phyloP scores from a whole-genome alignment of 306 rosid genomes.

The Corylus americana region DNA sequence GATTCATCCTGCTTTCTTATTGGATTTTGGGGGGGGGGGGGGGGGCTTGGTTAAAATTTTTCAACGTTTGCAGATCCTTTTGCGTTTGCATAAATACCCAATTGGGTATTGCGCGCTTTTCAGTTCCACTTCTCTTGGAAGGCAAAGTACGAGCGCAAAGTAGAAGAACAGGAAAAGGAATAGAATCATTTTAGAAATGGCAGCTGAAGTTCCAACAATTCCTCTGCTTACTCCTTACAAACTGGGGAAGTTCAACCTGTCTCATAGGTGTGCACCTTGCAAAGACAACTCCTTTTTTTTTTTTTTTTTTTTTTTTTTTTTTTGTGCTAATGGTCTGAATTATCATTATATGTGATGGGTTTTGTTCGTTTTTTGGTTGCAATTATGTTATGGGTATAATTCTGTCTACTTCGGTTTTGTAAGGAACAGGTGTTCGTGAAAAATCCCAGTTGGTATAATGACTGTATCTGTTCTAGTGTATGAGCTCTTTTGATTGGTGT shows the following conservation, averaged over 20 bases:
- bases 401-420: not conserved
- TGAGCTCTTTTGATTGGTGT: too few species aligned
- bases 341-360: not conserved
- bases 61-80: not conserved
- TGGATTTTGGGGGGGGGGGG: too few species aligned
- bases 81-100: not conserved
- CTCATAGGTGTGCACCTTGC: not conserved
- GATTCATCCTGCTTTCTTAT: too few species aligned
- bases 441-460: not conserved
- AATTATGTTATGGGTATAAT: not conserved
- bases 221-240: constrained; percentile 14
- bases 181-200: not conserved
- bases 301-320: not conserved
- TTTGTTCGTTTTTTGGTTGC: not conserved
- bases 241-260: not conserved
- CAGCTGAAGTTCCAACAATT: not conserved
- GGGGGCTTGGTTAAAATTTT: too few species aligned
- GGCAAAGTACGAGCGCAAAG: not conserved
- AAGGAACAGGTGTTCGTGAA: too few species aligned
- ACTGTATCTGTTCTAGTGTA: too few species aligned
- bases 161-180: not conserved
- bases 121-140: not conserved
- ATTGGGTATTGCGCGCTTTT: not conserved
- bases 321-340: not conserved
- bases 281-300: not conserved